Percentiles rank a stretch among this genome's conserved stretches.
Evolutionary conservation across 345 rosid genomes (phyloP).

Genomic region (Cardamine occulta): DNA sequence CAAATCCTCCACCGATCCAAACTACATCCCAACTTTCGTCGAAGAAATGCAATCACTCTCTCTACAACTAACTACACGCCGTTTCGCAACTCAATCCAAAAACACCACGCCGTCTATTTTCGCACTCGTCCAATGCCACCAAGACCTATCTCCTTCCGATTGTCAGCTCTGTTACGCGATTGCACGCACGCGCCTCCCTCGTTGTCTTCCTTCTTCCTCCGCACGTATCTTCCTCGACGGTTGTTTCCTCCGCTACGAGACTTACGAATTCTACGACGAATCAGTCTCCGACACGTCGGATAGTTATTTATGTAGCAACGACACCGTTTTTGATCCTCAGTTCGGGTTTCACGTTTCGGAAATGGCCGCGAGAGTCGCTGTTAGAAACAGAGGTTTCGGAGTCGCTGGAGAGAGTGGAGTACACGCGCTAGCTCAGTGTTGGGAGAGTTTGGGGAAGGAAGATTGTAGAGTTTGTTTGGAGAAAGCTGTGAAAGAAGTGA

Average conservation of each 20-base stretch:
- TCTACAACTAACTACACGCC: conserved; percentile 18
- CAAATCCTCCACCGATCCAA: conserved; percentile 20
- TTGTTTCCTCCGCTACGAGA: conserved; percentile 54
- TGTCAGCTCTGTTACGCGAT: conserved; percentile 48
- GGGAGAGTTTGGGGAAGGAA: conserved; percentile 47
- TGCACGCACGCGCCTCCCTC: conserved; percentile 43
- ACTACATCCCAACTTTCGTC: conserved; percentile 41
- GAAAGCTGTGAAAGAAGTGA: conserved; percentile 39
- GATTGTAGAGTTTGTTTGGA: conserved; percentile 48
- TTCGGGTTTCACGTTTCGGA: conserved; percentile 23
- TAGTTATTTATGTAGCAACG: conserved; percentile 23
- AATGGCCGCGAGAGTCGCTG: conserved; percentile 17
- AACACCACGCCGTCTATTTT: conserved; percentile 35
- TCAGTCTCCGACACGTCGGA: conserved; percentile 35
- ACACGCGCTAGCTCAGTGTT: conserved; percentile 54
- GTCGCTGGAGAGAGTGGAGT: conserved; percentile 33
- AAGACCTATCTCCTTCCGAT: conserved; percentile 45
- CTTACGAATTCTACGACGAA: conserved; percentile 48
- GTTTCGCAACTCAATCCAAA: conserved; percentile 32
- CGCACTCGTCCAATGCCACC: conserved; percentile 52
- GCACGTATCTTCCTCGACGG: conserved; percentile 59
- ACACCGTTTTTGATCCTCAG: conserved; percentile 32
- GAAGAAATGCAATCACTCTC: conserved; percentile 42
- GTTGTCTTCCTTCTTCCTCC: conserved; percentile 53
- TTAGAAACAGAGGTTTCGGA: conserved; percentile 42